phyloP scores from a whole-genome alignment of 495 filamentous ascomycete genomes.

The Penicillium goetzii region DNA sequence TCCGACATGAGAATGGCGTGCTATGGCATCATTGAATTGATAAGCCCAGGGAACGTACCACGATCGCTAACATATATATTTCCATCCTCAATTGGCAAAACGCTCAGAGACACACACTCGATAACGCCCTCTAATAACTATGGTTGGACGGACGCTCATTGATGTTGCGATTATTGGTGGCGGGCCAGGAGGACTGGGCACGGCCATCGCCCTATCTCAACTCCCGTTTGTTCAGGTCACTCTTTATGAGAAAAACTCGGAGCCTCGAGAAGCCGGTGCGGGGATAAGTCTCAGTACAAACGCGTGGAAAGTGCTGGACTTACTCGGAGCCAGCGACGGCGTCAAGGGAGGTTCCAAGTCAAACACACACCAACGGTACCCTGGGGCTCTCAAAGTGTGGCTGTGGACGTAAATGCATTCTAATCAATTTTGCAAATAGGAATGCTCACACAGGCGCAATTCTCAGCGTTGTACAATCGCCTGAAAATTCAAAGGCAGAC shows the following conservation, averaged over 20 bases:
- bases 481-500: slow-evolving; percentile 20
- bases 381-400: neutral
- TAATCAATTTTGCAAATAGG: slow-evolving; percentile 1
- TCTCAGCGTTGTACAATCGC: slow-evolving; percentile 15
- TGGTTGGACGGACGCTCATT: slow-evolving; percentile 21
- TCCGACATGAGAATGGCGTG: slow-evolving; percentile 1
- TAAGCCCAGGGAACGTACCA: neutral
- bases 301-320: slow-evolving; percentile 51
- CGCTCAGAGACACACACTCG: neutral
- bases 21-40: neutral
- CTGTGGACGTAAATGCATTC: neutral
- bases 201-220: slow-evolving; percentile 53
- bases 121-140: neutral
- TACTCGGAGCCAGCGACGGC: slow-evolving; percentile 47
- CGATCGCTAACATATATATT: neutral
- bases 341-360: slow-evolving; percentile 34
- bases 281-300: slow-evolving; percentile 45
- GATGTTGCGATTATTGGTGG: slow-evolving; percentile 49
- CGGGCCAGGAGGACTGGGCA: slow-evolving; percentile 52
- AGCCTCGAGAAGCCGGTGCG: slow-evolving; percentile 53
- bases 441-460: slow-evolving; percentile 31
- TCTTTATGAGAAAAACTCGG: slow-evolving; percentile 53
- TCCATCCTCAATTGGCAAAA: no score
- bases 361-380: slow-evolving; percentile 26
- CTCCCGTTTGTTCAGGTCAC: slow-evolving; percentile 47